phyloP scores from a whole-genome alignment of 1,284 basidiomycete genomes.

The Ustilago vetiveriae region DNA sequence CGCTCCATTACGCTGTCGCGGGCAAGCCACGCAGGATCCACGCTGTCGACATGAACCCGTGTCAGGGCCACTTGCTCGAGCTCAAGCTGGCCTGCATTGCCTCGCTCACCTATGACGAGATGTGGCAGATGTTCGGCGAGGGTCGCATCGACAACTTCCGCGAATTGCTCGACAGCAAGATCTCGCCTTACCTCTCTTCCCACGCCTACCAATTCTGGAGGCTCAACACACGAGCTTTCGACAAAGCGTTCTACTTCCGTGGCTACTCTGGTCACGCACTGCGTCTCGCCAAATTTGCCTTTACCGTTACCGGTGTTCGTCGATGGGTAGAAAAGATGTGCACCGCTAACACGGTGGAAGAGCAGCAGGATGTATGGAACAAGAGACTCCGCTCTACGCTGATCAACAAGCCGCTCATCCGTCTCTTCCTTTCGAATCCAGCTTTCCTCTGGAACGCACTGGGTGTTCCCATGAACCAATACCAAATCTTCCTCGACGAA shows the following conservation, averaged over 20 bases:
- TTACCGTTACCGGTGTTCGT: constrained; percentile 74
- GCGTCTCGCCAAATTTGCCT: constrained; percentile 75
- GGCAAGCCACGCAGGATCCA: constrained; percentile 74
- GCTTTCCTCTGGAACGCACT: constrained; percentile 83
- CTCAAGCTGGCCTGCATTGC: constrained; percentile 78
- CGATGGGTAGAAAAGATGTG: constrained; percentile 74
- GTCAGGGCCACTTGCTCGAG: constrained; percentile 81
- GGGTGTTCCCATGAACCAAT: constrained; percentile 81
- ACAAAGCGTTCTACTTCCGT: constrained; percentile 76
- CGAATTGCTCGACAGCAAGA: constrained; percentile 74
- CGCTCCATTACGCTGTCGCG: constrained; percentile 80
- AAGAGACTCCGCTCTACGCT: constrained; percentile 74
- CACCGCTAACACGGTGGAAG: constrained; percentile 72
- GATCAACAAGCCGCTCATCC: constrained; percentile 75
- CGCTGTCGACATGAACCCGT: constrained; percentile 77
- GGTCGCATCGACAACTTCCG: constrained; percentile 76
- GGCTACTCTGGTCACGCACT: constrained; percentile 76
- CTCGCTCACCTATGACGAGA: constrained; percentile 75
- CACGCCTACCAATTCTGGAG: constrained; percentile 82
- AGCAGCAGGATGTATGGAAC: constrained; percentile 77
- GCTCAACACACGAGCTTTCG: constrained; percentile 75
- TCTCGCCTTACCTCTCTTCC: constrained; percentile 79
- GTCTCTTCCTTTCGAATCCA: constrained; percentile 70
- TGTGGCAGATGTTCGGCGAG: constrained; percentile 78
- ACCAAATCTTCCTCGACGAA: constrained; percentile 76